These are phyloP conservation scores for Begonia loranthoides DNA, from an alignment of 306 rosid genomes.

Conservation along the genomic window DNA sequence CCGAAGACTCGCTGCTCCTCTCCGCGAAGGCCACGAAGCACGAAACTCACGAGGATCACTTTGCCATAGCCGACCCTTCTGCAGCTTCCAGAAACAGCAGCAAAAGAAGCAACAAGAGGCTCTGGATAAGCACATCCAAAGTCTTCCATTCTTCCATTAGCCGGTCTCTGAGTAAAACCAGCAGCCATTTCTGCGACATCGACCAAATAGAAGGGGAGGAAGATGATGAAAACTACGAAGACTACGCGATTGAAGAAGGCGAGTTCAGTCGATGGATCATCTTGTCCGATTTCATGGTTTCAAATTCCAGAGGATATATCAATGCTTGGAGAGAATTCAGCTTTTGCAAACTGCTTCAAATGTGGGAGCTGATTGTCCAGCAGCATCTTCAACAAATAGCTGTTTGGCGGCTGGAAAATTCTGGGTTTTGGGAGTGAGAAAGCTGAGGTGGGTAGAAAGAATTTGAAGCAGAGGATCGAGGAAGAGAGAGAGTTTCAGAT, in stretches of 20 bases:
- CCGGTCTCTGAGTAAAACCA: slow-evolving; percentile 23
- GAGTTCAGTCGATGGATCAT: slow-evolving; percentile 31
- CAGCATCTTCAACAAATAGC: slow-evolving; percentile 29
- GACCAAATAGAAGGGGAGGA: slow-evolving; percentile 7
- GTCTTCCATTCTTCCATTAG: slow-evolving; percentile 15
- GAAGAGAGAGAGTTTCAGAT: neutral
- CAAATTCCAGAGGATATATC: slow-evolving; percentile 25
- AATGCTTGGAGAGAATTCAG: slow-evolving; percentile 19
- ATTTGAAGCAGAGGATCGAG: too few relatives aligned
- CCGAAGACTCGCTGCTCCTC: too few relatives aligned
- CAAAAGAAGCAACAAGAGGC: neutral
- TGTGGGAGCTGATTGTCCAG: slow-evolving; percentile 19
- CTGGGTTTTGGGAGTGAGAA: slow-evolving; percentile 11
- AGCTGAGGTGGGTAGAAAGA: too few relatives aligned
- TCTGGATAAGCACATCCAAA: slow-evolving; percentile 14
- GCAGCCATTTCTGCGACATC: slow-evolving; percentile 42
- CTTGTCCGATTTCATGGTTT: slow-evolving; percentile 30
- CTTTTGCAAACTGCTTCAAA: slow-evolving; percentile 10
- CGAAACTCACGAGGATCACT: slow-evolving; percentile 28
- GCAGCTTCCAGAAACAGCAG: neutral
- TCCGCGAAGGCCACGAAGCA: too few relatives aligned
- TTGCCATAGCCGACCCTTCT: slow-evolving; percentile 12
- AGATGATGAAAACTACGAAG: neutral
- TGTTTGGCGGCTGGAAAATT: slow-evolving; percentile 19
- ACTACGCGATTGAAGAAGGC: slow-evolving; percentile 5